Evolutionary conservation across 768 basidiomycete species (phyloP).

Genomic region (Boletellus sp.): DNA sequence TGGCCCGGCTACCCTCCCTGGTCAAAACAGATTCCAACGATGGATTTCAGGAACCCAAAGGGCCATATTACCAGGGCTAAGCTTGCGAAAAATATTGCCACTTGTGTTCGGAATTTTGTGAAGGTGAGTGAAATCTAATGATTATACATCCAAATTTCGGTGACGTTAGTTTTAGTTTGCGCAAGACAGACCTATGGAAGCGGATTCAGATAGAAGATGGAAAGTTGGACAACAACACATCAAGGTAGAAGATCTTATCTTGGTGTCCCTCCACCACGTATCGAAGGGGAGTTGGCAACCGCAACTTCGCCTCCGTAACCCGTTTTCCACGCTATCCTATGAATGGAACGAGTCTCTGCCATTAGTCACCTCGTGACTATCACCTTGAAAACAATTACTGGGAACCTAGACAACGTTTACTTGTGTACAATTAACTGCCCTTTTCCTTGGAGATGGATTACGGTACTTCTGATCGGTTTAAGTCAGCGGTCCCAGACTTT

Average conservation of each 20-base stretch:
- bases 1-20: constrained; percentile 79
- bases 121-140: constrained; percentile 35
- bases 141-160: background rate
- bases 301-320: constrained; percentile 51
- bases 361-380: background rate
- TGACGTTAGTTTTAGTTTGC: constrained; percentile 40
- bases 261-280: constrained; percentile 79
- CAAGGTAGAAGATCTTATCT: constrained; percentile 60
- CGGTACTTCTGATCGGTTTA: too few species aligned
- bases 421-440: too few species aligned
- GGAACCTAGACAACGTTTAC: too few species aligned
- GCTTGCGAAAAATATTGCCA: constrained; percentile 76
- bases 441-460: too few species aligned
- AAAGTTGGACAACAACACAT: constrained; percentile 56
- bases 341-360: constrained; percentile 2
- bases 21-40: constrained; percentile 80
- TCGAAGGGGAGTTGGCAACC: constrained; percentile 84
- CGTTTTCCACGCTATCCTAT: background rate
- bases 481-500: too few species aligned
- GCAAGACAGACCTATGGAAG: constrained; percentile 52
- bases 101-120: constrained; percentile 69
- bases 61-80: constrained; percentile 74
- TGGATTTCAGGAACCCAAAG: constrained; percentile 75
- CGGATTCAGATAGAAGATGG: constrained; percentile 60
- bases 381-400: too few species aligned